Evolutionary conservation across 805 yeast genomes (phyloP).

Genomic region (Lipomyces chichibuensis): DNA sequence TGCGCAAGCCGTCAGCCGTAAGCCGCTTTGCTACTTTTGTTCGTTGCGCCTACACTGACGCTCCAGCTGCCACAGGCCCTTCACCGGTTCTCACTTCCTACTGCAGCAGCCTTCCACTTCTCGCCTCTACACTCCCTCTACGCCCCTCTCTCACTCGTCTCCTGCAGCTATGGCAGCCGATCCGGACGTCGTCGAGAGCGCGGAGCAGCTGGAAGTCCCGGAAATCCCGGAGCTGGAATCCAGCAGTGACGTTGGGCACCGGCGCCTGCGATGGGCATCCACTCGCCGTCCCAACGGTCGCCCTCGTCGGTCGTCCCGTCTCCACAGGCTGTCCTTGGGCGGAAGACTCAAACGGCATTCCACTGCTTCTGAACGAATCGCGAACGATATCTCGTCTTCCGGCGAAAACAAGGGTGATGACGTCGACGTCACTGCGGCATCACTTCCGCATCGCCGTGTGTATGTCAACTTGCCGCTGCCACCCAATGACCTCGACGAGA

Average conservation of each 20-base stretch:
- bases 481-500: conserved; percentile 49
- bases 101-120: not conserved
- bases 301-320: conserved; percentile 27
- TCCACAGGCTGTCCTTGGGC: conserved; percentile 30
- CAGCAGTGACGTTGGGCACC: conserved; percentile 14
- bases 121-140: not conserved
- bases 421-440: conserved; percentile 18
- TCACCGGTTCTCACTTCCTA: not conserved
- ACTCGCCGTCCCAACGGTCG: conserved; percentile 27
- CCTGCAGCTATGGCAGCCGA: conserved; percentile 1
- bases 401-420: conserved; percentile 31
- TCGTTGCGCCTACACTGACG: no score
- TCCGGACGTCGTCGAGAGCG: conserved; percentile 5
- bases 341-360: conserved; percentile 14
- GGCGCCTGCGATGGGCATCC: conserved; percentile 36
- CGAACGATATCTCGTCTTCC: conserved; percentile 11
- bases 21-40: no score
- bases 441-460: conserved; percentile 46
- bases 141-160: not conserved
- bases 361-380: conserved; percentile 7
- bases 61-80: not conserved
- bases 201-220: conserved; percentile 5
- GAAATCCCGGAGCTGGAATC: not conserved
- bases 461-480: conserved; percentile 58
- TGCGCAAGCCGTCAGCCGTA: no score